These are phyloP conservation scores for Exophiala spinifera DNA, from an alignment of 2,329 filamentous ascomycete genomes.

Conservation along the genomic window DNA sequence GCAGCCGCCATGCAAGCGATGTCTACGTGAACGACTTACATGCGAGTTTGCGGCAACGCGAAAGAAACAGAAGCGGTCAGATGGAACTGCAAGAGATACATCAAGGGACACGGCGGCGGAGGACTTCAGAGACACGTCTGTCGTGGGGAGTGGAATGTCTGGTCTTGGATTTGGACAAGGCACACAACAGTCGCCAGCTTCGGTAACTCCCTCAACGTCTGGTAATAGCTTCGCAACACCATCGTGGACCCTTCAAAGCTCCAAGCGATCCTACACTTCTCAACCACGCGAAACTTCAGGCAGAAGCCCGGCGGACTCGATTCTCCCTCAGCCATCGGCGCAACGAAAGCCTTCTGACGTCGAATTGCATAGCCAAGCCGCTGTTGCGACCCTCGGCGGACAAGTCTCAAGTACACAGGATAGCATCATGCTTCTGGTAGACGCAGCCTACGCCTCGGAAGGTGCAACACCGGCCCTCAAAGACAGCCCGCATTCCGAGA, in stretches of 20 bases:
- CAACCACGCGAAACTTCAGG: slow-evolving; percentile 13
- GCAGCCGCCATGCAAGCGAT: slow-evolving; percentile 90
- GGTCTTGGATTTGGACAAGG: slow-evolving; percentile 4
- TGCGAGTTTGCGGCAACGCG: slow-evolving; percentile 96
- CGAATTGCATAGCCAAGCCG: slow-evolving; percentile 22
- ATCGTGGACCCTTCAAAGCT: slow-evolving; percentile 13
- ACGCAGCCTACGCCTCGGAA: slow-evolving; percentile 19
- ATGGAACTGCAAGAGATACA: slow-evolving; percentile 20
- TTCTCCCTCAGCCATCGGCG: not conserved
- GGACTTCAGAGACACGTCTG: slow-evolving; percentile 4
- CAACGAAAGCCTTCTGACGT: slow-evolving; percentile 10
- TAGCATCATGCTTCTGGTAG: slow-evolving; percentile 21
- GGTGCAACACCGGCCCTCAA: slow-evolving; percentile 13
- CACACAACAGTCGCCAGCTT: not conserved
- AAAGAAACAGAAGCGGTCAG: slow-evolving; percentile 72
- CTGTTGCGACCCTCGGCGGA: slow-evolving; percentile 19
- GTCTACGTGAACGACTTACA: slow-evolving; percentile 89
- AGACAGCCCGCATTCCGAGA: slow-evolving; percentile 20
- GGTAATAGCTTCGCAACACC: slow-evolving; percentile 10
- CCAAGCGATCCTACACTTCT: slow-evolving; percentile 14
- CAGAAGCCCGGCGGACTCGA: slow-evolving; percentile 1
- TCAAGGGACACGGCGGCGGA: slow-evolving; percentile 5
- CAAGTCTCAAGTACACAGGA: slow-evolving; percentile 22
- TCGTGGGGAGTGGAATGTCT: slow-evolving; percentile 1
- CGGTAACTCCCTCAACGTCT: slow-evolving; percentile 4